phyloP scores from a whole-genome alignment of 164 flowering plant genomes.

The Aristolochia californica region DNA sequence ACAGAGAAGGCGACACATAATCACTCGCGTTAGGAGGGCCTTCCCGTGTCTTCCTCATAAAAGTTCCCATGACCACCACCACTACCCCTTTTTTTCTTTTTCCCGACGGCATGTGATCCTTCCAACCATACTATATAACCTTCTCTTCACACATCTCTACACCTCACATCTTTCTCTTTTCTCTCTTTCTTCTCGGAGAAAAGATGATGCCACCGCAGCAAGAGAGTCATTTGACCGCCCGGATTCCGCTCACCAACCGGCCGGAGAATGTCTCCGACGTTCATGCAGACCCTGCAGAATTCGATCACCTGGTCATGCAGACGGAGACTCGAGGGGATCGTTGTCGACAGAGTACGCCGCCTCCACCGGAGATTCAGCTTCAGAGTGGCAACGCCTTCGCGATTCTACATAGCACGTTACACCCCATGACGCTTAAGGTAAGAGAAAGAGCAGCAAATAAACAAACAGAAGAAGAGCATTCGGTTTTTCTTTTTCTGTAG shows the following conservation, averaged over 20 bases:
- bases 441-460: not conserved
- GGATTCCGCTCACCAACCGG: slow-evolving; percentile 8
- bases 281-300: slow-evolving; percentile 23
- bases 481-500: not conserved
- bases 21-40: too few relatives aligned
- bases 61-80: slow-evolving; percentile 1
- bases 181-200: not conserved
- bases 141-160: not conserved
- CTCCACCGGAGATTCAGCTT: slow-evolving; percentile 16
- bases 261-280: slow-evolving; percentile 18
- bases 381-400: slow-evolving; percentile 5
- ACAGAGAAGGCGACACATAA: too few relatives aligned
- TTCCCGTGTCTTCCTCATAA: not conserved
- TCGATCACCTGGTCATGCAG: too few relatives aligned
- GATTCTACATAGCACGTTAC: slow-evolving; percentile 26
- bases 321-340: not conserved
- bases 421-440: slow-evolving; percentile 55
- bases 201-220: slow-evolving; percentile 60
- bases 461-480: not conserved
- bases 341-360: slow-evolving; percentile 14
- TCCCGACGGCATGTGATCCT: too few relatives aligned
- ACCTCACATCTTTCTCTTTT: not conserved
- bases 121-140: too few relatives aligned
- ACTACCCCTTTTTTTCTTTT: not conserved
- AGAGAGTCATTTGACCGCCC: slow-evolving; percentile 14